Base-by-base conservation (phyloP, 108 stramenopile genomes). In the Pseudonitzschia multiseries region DNA sequence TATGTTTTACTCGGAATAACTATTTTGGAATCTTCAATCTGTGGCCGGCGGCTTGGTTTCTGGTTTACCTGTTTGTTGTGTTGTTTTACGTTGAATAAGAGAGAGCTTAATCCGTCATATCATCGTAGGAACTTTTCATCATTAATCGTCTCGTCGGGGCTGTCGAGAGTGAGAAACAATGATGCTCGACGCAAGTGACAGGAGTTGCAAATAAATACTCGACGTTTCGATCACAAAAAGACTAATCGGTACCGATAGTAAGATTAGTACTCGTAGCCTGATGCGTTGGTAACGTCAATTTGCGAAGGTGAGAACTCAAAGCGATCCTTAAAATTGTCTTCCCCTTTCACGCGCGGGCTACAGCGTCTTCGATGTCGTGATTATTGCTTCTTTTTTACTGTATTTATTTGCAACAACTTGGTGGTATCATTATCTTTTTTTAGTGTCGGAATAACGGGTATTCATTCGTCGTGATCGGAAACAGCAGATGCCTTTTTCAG, bases 91-190 rank as follows among this genome's bases (percentile, higher is more conserved):
- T 14, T 59, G 15, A 14, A 14, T 26, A 59, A 59, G 57, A 13
- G 13, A 56, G 21, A 26, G 26, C 9, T 56, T 56, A 26, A 62
- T 62, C 33, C 61, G 61, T 62, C 61, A 62, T 62, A 4, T 40
- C 32, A 62, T 62, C 32, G 33, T 62, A 62, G 26, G 15, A 59
- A 20, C n/a, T 62, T 15, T 41, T 62, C 61, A 62, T 62, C 61
- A 62, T 62, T 62, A 8, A 62, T 62, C 61, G 61, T 62, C 61
- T 62, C 61, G 61, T 62, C 29, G 33, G 20, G 12, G 32, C 15
- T 62, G 32, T 62, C 61, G 61, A 62, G 61, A 62, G 32, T 41
- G 61, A 62, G 18, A 40, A 40, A 62, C 31, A 40, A 62, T 62
- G 61, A 56, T 56, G 5, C 54, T 26, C 9, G 22, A 56, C 2